Conservation (phyloP, 305 asterid genomes). For the Solanum chacoense region DNA sequence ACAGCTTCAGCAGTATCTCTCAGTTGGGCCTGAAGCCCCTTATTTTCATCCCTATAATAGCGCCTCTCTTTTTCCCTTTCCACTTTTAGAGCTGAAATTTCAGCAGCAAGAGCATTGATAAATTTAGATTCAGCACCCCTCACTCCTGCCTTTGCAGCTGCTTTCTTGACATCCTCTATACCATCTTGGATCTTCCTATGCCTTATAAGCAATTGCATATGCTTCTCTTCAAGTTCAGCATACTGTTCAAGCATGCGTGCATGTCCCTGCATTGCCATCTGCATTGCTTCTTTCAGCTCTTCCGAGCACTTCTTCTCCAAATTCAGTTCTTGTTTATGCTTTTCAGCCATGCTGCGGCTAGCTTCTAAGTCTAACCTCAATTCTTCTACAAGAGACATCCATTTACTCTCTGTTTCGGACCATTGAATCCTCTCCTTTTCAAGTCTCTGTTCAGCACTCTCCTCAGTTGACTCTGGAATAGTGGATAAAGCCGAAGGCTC, state of each 20-base stretch:
- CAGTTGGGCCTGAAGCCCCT: constrained; percentile 87
- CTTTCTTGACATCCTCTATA: constrained; percentile 86
- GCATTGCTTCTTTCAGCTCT: constrained; percentile 97
- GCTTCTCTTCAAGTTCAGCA: constrained; percentile 95
- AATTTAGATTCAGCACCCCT: constrained; percentile 86
- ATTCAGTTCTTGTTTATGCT: constrained; percentile 73
- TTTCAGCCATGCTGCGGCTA: constrained; percentile 36
- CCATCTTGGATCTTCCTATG: constrained; percentile 81
- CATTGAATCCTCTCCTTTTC: too few species aligned
- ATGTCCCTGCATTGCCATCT: constrained; percentile 98
- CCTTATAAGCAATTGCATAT: constrained; percentile 72
- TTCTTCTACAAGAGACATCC: too few species aligned
- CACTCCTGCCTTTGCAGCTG: constrained; percentile 88
- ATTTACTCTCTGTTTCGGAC: too few species aligned
- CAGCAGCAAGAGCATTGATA: constrained; percentile 87
- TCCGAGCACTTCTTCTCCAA: constrained; percentile 79
- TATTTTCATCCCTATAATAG: constrained; percentile 69
- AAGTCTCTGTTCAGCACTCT: too few species aligned
- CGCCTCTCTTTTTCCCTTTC: constrained; percentile 87
- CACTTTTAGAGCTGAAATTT: constrained; percentile 65
- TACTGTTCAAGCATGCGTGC: constrained; percentile 99
- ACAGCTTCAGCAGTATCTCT: constrained; percentile 99
- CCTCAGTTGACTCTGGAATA: too few species aligned
- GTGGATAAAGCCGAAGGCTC: too few species aligned
- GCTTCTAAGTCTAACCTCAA: constrained; percentile 53